Percentiles rank a stretch among this genome's conserved stretches.
These are phyloP conservation scores for Penicillium sp. DNA, from an alignment of 2,329 filamentous ascomycete genomes.

Conservation along the genomic window DNA sequence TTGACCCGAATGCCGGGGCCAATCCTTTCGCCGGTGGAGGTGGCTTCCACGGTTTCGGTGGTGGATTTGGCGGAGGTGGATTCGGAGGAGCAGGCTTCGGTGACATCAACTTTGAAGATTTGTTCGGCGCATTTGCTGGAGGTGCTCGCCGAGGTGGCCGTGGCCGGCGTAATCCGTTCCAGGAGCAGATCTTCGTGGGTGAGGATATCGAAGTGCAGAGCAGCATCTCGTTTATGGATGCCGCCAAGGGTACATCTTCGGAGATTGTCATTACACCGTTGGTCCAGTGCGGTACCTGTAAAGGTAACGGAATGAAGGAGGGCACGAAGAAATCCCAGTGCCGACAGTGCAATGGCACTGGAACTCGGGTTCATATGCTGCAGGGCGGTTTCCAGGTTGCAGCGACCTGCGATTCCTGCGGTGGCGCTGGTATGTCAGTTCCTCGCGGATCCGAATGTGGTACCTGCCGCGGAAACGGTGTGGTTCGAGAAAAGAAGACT, in stretches of 20 bases:
- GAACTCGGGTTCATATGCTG: conserved; percentile 81
- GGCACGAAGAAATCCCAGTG: conserved; percentile 70
- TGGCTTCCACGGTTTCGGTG: conserved; percentile 56
- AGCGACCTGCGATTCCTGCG: conserved; percentile 76
- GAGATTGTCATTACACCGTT: conserved; percentile 82
- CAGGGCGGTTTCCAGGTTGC: conserved; percentile 95
- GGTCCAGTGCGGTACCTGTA: conserved; percentile 74
- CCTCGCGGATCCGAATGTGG: conserved; percentile 77
- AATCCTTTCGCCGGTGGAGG: conserved; percentile 55
- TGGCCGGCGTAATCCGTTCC: conserved; percentile 62
- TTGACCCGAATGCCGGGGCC: conserved; percentile 64
- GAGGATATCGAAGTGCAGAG: conserved; percentile 94
- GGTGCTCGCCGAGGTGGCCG: conserved; percentile 50
- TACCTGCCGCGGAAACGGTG: conserved; percentile 75
- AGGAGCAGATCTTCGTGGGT: conserved; percentile 78
- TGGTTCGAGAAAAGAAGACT: conserved; percentile 74
- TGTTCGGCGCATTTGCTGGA: conserved; percentile 81
- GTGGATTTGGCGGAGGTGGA: conserved; percentile 47
- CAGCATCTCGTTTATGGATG: conserved; percentile 91
- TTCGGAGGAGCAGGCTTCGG: conserved; percentile 58
- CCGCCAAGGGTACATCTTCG: conserved; percentile 83
- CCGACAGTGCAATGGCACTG: conserved; percentile 76
- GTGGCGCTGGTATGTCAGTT: conserved; percentile 68
- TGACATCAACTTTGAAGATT: conserved; percentile 92
- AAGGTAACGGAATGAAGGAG: conserved; percentile 75